Evolutionary conservation across 352 stramenopile genomes (phyloP).

Genomic region (Globisporangium spinosum): DNA sequence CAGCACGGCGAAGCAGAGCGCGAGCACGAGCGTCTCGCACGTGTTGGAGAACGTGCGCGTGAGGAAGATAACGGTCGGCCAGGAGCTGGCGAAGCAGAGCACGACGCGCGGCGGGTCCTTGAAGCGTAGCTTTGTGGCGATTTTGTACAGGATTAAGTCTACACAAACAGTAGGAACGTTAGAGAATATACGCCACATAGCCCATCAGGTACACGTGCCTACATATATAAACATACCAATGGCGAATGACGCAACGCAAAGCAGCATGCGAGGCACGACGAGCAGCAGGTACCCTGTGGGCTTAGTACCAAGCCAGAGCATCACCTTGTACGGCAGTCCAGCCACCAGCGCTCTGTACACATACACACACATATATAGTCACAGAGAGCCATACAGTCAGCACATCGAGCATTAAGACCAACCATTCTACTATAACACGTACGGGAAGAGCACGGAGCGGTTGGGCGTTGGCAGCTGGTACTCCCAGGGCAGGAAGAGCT

Average conservation of each 20-base stretch:
- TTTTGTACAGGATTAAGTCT: conserved; percentile 44
- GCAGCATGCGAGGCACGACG: conserved; percentile 47
- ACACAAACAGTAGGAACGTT: too few relatives aligned
- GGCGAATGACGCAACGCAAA: conserved; percentile 57
- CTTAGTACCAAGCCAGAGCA: conserved; percentile 36
- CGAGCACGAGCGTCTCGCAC: conserved; percentile 60
- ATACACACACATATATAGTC: neutral
- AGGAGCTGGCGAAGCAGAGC: conserved; percentile 63
- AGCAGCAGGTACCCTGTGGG: conserved; percentile 46
- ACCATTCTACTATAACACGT: conserved; percentile 2
- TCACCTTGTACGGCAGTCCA: conserved; percentile 44
- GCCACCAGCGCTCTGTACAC: conserved; percentile 38
- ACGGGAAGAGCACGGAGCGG: conserved; percentile 77
- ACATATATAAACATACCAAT: conserved; percentile 26
- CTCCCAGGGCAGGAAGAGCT: conserved; percentile 74
- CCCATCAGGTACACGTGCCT: neutral
- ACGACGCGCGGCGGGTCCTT: conserved; percentile 25
- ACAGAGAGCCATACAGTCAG: neutral
- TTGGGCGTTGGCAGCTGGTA: conserved; percentile 58
- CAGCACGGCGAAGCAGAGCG: conserved; percentile 49
- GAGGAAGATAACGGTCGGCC: conserved; percentile 62
- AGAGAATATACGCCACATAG: neutral
- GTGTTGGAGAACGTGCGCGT: conserved; percentile 82
- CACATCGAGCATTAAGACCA: neutral
- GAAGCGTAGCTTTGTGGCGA: conserved; percentile 30